Evolutionary conservation across 2,329 filamentous ascomycete genomes (phyloP).

Genomic region (Exophiala sp.): DNA sequence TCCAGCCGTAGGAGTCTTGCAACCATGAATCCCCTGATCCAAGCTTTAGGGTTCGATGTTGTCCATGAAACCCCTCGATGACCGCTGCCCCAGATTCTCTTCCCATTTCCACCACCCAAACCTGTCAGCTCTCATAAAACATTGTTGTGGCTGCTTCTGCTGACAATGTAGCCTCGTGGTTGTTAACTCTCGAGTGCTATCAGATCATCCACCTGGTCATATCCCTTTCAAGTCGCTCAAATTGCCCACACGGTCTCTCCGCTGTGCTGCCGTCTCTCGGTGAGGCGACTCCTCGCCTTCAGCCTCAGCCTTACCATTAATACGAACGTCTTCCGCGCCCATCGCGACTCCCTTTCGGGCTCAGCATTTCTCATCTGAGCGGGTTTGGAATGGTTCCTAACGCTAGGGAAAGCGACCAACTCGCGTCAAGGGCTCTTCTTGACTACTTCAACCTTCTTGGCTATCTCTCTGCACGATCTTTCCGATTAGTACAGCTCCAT

Average conservation of each 20-base stretch:
- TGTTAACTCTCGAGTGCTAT: constrained; percentile 9
- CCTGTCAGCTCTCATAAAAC: constrained; percentile 10
- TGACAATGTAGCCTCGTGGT: constrained; percentile 15
- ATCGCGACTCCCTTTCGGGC: not conserved
- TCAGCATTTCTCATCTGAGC: not conserved
- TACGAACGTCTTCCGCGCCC: constrained; percentile 9
- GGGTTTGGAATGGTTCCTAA: not conserved
- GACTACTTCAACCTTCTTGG: not conserved
- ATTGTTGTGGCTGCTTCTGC: constrained; percentile 3
- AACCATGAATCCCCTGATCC: constrained; percentile 12
- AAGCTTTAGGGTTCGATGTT: constrained; percentile 4
- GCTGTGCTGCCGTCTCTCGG: constrained; percentile 1
- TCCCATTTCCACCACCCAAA: constrained; percentile 4
- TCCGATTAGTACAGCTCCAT: no score
- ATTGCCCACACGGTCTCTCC: not conserved
- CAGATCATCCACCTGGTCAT: constrained; percentile 9
- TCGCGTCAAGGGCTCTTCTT: not conserved
- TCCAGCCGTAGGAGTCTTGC: constrained; percentile 18
- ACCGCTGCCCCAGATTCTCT: not conserved
- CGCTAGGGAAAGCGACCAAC: not conserved
- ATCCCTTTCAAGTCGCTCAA: not conserved
- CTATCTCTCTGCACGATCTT: not conserved
- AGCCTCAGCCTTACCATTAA: constrained; percentile 23
- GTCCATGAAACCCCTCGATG: not conserved
- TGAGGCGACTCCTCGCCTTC: constrained; percentile 7